Evolutionary conservation across 192 early-diverging fungal species (phyloP), one percentile per base, ranked within the genome.

Genomic region (Nowakowskiella sp.): DNA sequence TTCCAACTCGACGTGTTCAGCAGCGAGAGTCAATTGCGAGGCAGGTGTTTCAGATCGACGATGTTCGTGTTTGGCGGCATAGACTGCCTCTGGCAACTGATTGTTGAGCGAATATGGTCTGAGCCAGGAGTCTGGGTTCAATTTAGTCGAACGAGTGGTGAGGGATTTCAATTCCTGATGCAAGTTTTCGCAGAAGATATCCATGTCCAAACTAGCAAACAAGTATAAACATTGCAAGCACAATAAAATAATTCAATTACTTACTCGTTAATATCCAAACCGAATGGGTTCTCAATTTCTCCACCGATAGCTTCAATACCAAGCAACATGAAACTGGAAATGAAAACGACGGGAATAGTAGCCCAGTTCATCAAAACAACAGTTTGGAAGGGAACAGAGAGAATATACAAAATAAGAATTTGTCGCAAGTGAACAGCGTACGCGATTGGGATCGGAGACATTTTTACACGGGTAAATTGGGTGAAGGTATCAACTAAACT

Each of bases 201-300:
- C 62, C 16, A 61, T n/a, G 2, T 30, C 44, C 25, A 71, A 39
- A 53, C n/a, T n/a, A n/a, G n/a, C n/a, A n/a, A n/a, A n/a, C n/a
- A n/a, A n/a, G n/a, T n/a, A n/a, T n/a, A n/a, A n/a, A n/a, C n/a
- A n/a, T n/a, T n/a, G n/a, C n/a, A n/a, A n/a, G n/a, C n/a, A n/a
- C n/a, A n/a, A n/a, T n/a, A n/a, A 77, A 80, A 44, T 69, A 60
- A 43, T 78, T 76, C 42, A 82, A 60, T 3, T 16, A 73, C 70
- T 61, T 84, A 51, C 49, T 88, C 90, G 60, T 92, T 88, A 23
- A 68, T 68, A 46, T 90, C 87, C 56, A 78, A 74, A 29, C 87
- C 87, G 62, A 94, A 93, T 6, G 91, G 91, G 61, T 94, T 92
- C 71, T 97, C 91, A 48, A 97, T 92, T 68, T 92, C 87, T 13